A percentile compares a stretch with the other conserved stretches of the same genome.
Conservation (phyloP, 2,329 filamentous ascomycete species). For the Macrophomina pseudophaseolina region DNA sequence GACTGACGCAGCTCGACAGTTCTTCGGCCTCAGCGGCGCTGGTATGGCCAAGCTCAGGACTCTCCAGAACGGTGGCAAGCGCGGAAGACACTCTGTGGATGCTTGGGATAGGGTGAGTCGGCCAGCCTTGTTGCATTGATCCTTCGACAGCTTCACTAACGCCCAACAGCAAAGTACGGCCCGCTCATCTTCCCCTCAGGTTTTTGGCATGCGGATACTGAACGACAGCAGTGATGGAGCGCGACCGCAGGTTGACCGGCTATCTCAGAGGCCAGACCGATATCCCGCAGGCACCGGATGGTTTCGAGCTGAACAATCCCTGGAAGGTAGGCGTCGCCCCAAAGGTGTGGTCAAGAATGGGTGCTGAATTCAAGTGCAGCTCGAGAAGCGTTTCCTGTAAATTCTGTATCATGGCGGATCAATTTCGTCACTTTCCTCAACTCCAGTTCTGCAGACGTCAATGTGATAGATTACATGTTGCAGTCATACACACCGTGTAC, state of each 20-base stretch:
- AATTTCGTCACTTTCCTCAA: background rate
- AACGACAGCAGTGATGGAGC: slow-evolving; percentile 65
- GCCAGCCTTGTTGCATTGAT: background rate
- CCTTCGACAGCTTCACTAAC: slow-evolving; percentile 46
- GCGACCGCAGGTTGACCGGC: slow-evolving; percentile 67
- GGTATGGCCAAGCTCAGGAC: slow-evolving; percentile 63
- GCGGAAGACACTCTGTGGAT: slow-evolving; percentile 63
- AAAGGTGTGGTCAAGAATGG: too few species aligned
- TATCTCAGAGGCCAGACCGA: slow-evolving; percentile 66
- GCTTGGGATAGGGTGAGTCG: slow-evolving; percentile 67
- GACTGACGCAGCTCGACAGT: slow-evolving; percentile 46
- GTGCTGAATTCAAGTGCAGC: slow-evolving; percentile 39
- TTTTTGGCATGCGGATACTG: slow-evolving; percentile 33
- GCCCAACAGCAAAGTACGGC: slow-evolving; percentile 59
- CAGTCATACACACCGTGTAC: background rate
- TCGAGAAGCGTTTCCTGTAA: slow-evolving; percentile 46
- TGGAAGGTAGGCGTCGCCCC: slow-evolving; percentile 55
- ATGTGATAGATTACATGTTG: background rate
- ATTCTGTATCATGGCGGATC: slow-evolving; percentile 15
- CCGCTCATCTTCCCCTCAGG: slow-evolving; percentile 23
- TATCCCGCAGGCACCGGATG: slow-evolving; percentile 61
- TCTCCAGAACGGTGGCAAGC: slow-evolving; percentile 68
- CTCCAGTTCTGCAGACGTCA: background rate
- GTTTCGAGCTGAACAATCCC: slow-evolving; percentile 70
- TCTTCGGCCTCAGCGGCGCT: slow-evolving; percentile 65